These are phyloP conservation scores for Hypoxylon sp. DNA, from an alignment of 2,329 filamentous ascomycete genomes.

Conservation along the genomic window DNA sequence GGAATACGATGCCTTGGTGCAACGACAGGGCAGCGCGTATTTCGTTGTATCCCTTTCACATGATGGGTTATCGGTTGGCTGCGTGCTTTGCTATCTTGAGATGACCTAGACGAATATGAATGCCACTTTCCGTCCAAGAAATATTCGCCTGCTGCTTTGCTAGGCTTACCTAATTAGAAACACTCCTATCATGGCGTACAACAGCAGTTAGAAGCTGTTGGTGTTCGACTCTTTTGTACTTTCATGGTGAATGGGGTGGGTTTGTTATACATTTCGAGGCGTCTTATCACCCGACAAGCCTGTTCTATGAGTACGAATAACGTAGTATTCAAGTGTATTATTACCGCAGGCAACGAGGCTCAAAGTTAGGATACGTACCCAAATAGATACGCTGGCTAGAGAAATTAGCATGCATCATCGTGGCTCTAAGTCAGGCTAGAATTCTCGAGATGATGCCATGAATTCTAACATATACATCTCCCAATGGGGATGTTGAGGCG, in stretches of 20 bases:
- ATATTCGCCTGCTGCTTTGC: neutral
- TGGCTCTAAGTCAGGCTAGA: neutral
- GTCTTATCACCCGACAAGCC: neutral
- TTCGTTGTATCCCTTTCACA: conserved; percentile 9
- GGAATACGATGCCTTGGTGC: conserved; percentile 20
- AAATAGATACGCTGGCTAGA: neutral
- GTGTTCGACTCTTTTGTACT: neutral
- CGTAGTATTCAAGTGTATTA: neutral
- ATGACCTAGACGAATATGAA: conserved; percentile 44
- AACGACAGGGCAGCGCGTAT: conserved; percentile 1
- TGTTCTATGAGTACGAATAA: neutral
- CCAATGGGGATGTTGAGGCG: neutral
- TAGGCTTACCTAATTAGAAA: neutral
- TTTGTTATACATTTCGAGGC: neutral
- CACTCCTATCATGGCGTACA: neutral
- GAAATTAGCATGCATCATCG: neutral
- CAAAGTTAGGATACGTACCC: neutral
- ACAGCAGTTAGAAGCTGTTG: neutral
- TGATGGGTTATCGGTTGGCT: conserved; percentile 21
- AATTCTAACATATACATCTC: neutral
- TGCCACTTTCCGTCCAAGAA: conserved; percentile 19
- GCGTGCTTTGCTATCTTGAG: conserved; percentile 33
- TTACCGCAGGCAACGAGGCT: neutral
- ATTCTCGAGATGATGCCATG: neutral
- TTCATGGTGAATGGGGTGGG: neutral